These are phyloP conservation scores for Penicillium sp. DNA, from an alignment of 2,329 filamentous ascomycete species.

Conservation along the genomic window DNA sequence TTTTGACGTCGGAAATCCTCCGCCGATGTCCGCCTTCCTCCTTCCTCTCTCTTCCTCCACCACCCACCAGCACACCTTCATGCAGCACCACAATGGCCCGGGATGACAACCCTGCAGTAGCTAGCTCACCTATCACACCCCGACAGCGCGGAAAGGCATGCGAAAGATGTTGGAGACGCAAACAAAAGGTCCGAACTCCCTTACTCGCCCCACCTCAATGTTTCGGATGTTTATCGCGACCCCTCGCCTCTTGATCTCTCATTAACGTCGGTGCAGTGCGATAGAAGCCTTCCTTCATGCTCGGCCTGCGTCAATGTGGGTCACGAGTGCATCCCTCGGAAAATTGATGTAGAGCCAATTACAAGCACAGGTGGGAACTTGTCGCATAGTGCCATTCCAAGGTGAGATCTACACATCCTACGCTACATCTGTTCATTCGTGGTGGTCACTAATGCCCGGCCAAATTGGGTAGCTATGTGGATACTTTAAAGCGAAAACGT, in stretches of 20 bases:
- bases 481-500: constrained; percentile 24
- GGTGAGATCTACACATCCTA: constrained; percentile 1
- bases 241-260: background rate
- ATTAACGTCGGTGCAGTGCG: constrained; percentile 20
- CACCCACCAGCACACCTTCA: constrained; percentile 1
- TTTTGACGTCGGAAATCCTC: background rate
- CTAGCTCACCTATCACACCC: background rate
- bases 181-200: constrained; percentile 32
- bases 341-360: constrained; percentile 15
- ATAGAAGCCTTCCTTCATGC: constrained; percentile 22
- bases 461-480: constrained; percentile 18
- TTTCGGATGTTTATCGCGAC: background rate
- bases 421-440: background rate
- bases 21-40: background rate
- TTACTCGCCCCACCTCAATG: background rate
- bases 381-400: constrained; percentile 24
- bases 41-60: too few species aligned
- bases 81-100: background rate
- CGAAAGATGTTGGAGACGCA: constrained; percentile 38
- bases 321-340: constrained; percentile 17
- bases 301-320: constrained; percentile 17
- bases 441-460: background rate
- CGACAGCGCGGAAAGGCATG: constrained; percentile 31
- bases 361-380: constrained; percentile 17
- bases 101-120: background rate